Conservation (phyloP, 768 basidiomycete species). For the Termitomyces sp. region DNA sequence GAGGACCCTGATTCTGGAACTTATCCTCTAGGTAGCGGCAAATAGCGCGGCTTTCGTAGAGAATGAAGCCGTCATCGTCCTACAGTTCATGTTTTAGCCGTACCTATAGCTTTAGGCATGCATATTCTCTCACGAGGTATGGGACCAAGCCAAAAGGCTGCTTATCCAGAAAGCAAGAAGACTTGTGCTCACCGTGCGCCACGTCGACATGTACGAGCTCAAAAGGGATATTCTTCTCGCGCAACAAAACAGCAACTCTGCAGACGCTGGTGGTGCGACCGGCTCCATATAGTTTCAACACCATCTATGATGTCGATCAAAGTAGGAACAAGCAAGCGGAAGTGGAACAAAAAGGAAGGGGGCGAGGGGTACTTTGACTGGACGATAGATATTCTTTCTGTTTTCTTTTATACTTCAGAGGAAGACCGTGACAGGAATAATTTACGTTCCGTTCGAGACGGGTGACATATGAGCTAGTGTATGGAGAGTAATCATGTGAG, state of each 20-base stretch:
- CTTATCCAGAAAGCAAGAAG: conserved; percentile 31
- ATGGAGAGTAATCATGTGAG: too few relatives aligned
- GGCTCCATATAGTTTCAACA: conserved; percentile 37
- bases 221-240: conserved; percentile 55
- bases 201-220: conserved; percentile 42
- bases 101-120: too few relatives aligned
- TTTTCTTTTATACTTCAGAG: not conserved
- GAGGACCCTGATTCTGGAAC: conserved; percentile 43
- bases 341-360: not conserved
- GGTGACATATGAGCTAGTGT: not conserved
- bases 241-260: conserved; percentile 44
- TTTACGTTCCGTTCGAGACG: not conserved
- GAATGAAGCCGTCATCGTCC: conserved; percentile 51
- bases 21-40: conserved; percentile 52
- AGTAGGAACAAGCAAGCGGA: not conserved
- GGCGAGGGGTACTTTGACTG: too few relatives aligned
- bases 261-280: conserved; percentile 40
- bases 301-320: conserved; percentile 22
- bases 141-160: conserved; percentile 69
- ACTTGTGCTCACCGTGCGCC: conserved; percentile 39
- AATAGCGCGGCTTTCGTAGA: conserved; percentile 64
- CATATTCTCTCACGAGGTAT: conserved; percentile 34
- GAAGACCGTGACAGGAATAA: not conserved
- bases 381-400: not conserved
- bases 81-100: conserved; percentile 8